phyloP scores from a whole-genome alignment of 2,329 filamentous ascomycete genomes.

The Colletotrichum lindemuthianum region DNA sequence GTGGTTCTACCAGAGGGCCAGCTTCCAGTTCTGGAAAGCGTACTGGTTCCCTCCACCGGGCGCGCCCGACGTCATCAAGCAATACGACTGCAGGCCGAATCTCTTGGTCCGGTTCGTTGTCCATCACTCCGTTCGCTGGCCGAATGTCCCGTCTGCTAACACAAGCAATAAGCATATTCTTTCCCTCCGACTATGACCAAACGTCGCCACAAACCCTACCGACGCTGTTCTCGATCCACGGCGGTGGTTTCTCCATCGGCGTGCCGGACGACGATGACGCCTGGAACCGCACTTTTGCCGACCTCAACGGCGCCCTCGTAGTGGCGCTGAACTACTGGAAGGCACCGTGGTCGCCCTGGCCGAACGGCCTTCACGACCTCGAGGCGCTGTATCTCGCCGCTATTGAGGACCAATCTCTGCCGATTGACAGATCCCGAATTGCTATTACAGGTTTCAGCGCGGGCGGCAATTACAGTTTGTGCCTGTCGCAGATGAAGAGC shows the following conservation, averaged over 20 bases:
- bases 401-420: conserved; percentile 54
- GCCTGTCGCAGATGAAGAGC: conserved; percentile 50
- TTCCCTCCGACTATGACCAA: conserved; percentile 48
- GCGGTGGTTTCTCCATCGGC: conserved; percentile 60
- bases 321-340: conserved; percentile 61
- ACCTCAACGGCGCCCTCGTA: conserved; percentile 53
- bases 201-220: conserved; percentile 47
- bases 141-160: not conserved
- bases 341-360: conserved; percentile 56
- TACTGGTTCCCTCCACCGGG: conserved; percentile 24
- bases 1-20: conserved; percentile 28
- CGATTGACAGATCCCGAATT: conserved; percentile 54
- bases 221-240: conserved; percentile 61
- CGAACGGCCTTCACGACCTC: conserved; percentile 55
- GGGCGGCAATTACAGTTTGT: conserved; percentile 59
- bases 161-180: conserved; percentile 47
- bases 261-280: conserved; percentile 54
- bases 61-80: conserved; percentile 36
- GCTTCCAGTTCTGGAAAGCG: conserved; percentile 25
- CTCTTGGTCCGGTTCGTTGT: conserved; percentile 33
- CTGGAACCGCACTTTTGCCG: conserved; percentile 57
- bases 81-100: conserved; percentile 32
- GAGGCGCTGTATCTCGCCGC: conserved; percentile 53
- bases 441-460: conserved; percentile 61
- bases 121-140: not conserved